A percentile compares a stretch with the other conserved stretches of the same genome.
phyloP scores from a whole-genome alignment of 1,284 basidiomycete genomes.

The Mycosarcoma maydis region DNA sequence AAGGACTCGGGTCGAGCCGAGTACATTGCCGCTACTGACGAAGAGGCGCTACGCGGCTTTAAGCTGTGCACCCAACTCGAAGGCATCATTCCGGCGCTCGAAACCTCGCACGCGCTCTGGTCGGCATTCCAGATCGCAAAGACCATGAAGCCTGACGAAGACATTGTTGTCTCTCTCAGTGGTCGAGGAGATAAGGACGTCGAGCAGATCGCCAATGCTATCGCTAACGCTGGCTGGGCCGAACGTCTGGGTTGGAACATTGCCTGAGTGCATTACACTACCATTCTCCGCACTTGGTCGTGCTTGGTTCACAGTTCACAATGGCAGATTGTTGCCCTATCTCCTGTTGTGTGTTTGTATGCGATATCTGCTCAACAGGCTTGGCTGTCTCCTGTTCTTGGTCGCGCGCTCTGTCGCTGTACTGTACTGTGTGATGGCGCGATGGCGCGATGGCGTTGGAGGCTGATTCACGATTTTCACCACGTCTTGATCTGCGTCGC shows the following conservation, averaged over 20 bases:
- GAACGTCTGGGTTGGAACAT: constrained; percentile 62
- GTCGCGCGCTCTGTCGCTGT: too few species aligned
- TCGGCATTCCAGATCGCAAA: constrained; percentile 85
- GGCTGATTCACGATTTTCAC: neutral
- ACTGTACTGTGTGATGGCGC: too few species aligned
- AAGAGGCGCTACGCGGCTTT: constrained; percentile 92
- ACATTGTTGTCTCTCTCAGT: constrained; percentile 77
- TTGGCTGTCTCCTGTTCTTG: too few species aligned
- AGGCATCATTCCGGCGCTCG: constrained; percentile 97
- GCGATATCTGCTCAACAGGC: too few species aligned
- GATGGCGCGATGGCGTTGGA: too few species aligned
- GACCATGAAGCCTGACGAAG: constrained; percentile 81
- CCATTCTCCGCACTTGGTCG: too few species aligned
- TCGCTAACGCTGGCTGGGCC: constrained; percentile 61
- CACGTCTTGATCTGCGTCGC: too few species aligned
- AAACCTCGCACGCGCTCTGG: constrained; percentile 96
- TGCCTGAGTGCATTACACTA: constrained; percentile 20
- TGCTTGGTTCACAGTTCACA: too few species aligned
- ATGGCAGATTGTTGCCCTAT: too few species aligned
- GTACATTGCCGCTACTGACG: constrained; percentile 91
- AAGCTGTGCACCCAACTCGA: constrained; percentile 88
- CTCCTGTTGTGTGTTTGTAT: too few species aligned
- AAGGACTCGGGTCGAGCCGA: constrained; percentile 93
- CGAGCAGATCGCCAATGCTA: constrained; percentile 80
- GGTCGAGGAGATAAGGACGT: constrained; percentile 95